phyloP scores from a whole-genome alignment of 2,329 filamentous ascomycete genomes.

The Alternaria hordeiaustralica region DNA sequence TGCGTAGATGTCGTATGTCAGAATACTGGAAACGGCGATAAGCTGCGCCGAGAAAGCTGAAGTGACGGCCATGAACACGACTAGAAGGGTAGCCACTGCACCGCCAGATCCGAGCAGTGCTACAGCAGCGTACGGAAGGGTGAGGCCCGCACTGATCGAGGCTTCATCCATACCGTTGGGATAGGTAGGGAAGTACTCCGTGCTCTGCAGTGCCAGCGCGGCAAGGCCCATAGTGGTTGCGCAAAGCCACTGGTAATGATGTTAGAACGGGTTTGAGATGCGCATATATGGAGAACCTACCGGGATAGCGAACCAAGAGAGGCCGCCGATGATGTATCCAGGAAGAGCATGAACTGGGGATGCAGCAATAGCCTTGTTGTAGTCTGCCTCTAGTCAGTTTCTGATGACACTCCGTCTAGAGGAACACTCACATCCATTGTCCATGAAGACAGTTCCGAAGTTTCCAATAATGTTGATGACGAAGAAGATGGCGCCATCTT shows the following conservation, averaged over 20 bases:
- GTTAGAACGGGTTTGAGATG: background rate
- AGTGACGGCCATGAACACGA: conserved; percentile 59
- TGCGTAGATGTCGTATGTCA: conserved; percentile 87
- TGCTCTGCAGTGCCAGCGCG: conserved; percentile 52
- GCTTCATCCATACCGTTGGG: conserved; percentile 38
- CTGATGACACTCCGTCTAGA: background rate
- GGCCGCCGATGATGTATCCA: conserved; percentile 58
- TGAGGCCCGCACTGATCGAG: conserved; percentile 37
- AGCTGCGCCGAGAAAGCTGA: conserved; percentile 54
- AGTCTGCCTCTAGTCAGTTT: conserved; percentile 48
- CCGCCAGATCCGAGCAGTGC: conserved; percentile 42
- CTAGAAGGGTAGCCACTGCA: conserved; percentile 42
- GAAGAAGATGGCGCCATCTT: conserved; percentile 85
- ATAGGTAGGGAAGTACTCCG: conserved; percentile 53
- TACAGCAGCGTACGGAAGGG: conserved; percentile 40
- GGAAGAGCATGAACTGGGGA: conserved; percentile 84
- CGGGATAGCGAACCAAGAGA: conserved; percentile 58
- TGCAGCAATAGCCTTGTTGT: conserved; percentile 91
- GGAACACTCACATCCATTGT: conserved; percentile 68
- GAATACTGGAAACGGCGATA: conserved; percentile 78
- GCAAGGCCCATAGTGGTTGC: conserved; percentile 56
- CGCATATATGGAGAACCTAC: conserved; percentile 7
- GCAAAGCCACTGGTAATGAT: conserved; percentile 46
- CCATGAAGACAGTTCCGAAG: conserved; percentile 82
- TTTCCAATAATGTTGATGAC: conserved; percentile 88